Percentiles rank a stretch among this genome's conserved stretches.
These are phyloP conservation scores for Leccinum longicurvipes DNA, from an alignment of 768 basidiomycete genomes.

Conservation along the genomic window DNA sequence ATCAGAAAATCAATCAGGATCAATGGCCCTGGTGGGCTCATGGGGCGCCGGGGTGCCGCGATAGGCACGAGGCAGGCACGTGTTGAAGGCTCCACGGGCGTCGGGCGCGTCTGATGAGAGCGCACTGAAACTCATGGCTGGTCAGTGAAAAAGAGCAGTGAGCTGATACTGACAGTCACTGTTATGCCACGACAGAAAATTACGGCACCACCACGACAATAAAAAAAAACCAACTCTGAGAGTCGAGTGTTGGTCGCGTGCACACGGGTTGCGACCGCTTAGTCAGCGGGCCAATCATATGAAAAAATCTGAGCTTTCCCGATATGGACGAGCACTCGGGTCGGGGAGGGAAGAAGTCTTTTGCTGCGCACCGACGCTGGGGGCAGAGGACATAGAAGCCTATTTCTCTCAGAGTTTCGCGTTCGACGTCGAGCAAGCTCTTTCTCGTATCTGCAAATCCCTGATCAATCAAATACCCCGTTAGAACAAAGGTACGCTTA, in stretches of 20 bases:
- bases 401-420: not conserved
- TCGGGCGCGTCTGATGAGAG: not conserved
- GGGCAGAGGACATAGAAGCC: not conserved
- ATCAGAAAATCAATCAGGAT: conserved; percentile 20
- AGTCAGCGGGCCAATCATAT: conserved; percentile 34
- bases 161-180: not conserved
- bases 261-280: conserved; percentile 6
- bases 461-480: conserved; percentile 21
- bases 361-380: conserved; percentile 10
- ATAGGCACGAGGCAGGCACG: conserved; percentile 19
- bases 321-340: conserved; percentile 11
- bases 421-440: not conserved
- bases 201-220: not conserved
- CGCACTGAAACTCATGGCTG: not conserved
- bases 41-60: conserved; percentile 16
- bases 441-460: not conserved
- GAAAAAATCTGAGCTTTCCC: conserved; percentile 13
- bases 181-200: too few relatives aligned
- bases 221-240: not conserved
- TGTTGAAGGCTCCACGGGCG: not conserved
- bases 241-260: conserved; percentile 15
- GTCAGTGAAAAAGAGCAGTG: not conserved
- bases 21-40: conserved; percentile 1
- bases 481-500: conserved; percentile 29
- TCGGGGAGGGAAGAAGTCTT: conserved; percentile 2